phyloP scores from a whole-genome alignment of 257 asterid species.

The Nicotiana attenuata region DNA sequence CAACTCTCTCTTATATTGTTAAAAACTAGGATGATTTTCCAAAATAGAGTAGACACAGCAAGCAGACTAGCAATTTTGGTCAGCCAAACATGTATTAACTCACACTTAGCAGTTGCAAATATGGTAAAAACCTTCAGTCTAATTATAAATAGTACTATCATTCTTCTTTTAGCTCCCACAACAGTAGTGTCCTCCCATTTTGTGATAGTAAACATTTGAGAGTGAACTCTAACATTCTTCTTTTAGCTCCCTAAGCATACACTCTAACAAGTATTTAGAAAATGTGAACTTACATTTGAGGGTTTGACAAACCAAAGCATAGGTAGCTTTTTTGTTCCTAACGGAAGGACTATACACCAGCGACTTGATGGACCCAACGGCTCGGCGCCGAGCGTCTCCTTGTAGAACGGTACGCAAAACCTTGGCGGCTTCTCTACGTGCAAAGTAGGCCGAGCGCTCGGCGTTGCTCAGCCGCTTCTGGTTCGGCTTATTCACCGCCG shows the following conservation, averaged over 20 bases:
- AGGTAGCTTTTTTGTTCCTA: constrained; percentile 82
- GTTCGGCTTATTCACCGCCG: constrained; percentile 31
- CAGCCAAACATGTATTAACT: background rate
- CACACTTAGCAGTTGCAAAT: background rate
- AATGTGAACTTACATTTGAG: constrained; percentile 64
- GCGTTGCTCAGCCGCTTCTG: constrained; percentile 43
- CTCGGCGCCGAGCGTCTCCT: constrained; percentile 87
- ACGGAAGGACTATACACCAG: constrained; percentile 75
- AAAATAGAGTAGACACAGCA: background rate
- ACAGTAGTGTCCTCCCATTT: background rate
- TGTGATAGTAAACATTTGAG: background rate
- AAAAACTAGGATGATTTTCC: background rate
- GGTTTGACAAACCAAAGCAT: constrained; percentile 84
- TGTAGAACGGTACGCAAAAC: constrained; percentile 71
- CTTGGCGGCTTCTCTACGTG: constrained; percentile 94
- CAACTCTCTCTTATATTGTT: background rate
- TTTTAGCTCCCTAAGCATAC: background rate
- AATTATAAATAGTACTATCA: background rate
- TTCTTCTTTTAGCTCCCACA: constrained; percentile 1
- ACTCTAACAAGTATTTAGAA: background rate
- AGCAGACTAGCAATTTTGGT: background rate
- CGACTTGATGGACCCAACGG: constrained; percentile 80
- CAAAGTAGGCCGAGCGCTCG: constrained; percentile 80
- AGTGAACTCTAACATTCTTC: too few relatives aligned
- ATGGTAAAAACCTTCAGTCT: background rate